Evolutionary conservation across 2,329 filamentous ascomycete species (phyloP).

Genomic region (Pseudofabraea citricarpa): DNA sequence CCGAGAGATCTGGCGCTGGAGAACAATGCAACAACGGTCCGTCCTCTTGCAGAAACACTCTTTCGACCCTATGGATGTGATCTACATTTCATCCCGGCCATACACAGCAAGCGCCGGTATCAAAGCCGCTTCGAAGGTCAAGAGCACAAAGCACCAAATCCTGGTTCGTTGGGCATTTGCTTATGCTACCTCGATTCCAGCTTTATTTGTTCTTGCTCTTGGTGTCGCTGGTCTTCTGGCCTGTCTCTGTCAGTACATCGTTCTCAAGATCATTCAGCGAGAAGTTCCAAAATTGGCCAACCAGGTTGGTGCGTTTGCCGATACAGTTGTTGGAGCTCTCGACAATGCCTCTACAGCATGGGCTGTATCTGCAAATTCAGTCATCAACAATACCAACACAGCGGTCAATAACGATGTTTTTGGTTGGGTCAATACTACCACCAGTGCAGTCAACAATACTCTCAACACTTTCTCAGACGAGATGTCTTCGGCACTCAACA

Average conservation of each 20-base stretch:
- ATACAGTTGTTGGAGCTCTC: slow-evolving; percentile 56
- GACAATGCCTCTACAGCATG: slow-evolving; percentile 61
- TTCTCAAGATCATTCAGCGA: slow-evolving; percentile 57
- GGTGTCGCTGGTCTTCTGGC: slow-evolving; percentile 62
- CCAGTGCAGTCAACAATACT: slow-evolving; percentile 76
- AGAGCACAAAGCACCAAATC: slow-evolving; percentile 56
- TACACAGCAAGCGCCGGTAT: slow-evolving; percentile 70
- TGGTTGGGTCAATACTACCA: slow-evolving; percentile 82
- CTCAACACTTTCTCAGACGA: slow-evolving; percentile 76
- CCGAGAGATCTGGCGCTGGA: slow-evolving; percentile 74
- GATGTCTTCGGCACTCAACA: slow-evolving; percentile 69
- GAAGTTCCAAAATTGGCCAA: slow-evolving; percentile 60
- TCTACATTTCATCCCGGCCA: slow-evolving; percentile 82
- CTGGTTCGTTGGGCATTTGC: slow-evolving; percentile 61
- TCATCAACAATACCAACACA: slow-evolving; percentile 53
- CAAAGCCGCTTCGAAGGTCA: slow-evolving; percentile 61
- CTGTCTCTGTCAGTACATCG: slow-evolving; percentile 63
- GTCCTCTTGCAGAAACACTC: slow-evolving; percentile 59
- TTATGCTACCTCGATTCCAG: slow-evolving; percentile 63
- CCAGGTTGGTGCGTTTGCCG: slow-evolving; percentile 61
- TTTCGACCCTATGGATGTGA: slow-evolving; percentile 78
- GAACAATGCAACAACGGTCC: slow-evolving; percentile 65
- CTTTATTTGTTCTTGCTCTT: slow-evolving; percentile 64
- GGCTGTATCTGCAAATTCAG: slow-evolving; percentile 58
- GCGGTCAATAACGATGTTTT: slow-evolving; percentile 83